These are phyloP conservation scores for Gynostemma pentaphyllum DNA, from an alignment of 306 rosid genomes.

Conservation along the genomic window DNA sequence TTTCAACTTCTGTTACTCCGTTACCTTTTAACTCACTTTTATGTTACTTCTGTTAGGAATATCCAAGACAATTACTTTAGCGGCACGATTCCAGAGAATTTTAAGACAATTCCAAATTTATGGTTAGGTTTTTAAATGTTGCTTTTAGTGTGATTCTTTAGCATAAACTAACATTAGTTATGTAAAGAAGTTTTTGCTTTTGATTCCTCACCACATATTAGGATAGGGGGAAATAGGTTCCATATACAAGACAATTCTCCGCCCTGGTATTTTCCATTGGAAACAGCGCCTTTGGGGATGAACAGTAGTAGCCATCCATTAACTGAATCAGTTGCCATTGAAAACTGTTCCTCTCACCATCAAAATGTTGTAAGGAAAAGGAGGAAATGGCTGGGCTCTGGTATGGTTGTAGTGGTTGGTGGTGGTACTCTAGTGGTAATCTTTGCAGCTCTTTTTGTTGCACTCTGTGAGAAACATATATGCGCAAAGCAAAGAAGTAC, in stretches of 20 bases:
- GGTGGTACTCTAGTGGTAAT: constrained; percentile 56
- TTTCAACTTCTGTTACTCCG: neutral
- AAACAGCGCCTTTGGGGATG: constrained; percentile 28
- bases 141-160: constrained; percentile 8
- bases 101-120: constrained; percentile 68
- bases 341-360: constrained; percentile 39
- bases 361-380: constrained; percentile 20
- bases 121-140: constrained; percentile 35
- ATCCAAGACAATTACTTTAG: constrained; percentile 71
- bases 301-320: constrained; percentile 48
- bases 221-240: constrained; percentile 79
- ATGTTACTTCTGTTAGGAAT: constrained; percentile 37
- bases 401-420: constrained; percentile 62
- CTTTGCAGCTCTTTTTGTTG: constrained; percentile 45
- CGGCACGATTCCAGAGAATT: constrained; percentile 71
- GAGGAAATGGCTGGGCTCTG: constrained; percentile 47
- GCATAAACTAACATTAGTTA: constrained; percentile 5
- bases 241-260: constrained; percentile 44
- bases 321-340: constrained; percentile 53
- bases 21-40: neutral
- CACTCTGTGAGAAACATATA: constrained; percentile 31
- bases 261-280: constrained; percentile 66
- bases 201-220: constrained; percentile 14
- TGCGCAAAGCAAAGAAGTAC: constrained; percentile 22
- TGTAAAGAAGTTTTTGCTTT: neutral